Evolutionary conservation across 371 early-diverging fungal species (phyloP).

Genomic region (Batkoa obscura): DNA sequence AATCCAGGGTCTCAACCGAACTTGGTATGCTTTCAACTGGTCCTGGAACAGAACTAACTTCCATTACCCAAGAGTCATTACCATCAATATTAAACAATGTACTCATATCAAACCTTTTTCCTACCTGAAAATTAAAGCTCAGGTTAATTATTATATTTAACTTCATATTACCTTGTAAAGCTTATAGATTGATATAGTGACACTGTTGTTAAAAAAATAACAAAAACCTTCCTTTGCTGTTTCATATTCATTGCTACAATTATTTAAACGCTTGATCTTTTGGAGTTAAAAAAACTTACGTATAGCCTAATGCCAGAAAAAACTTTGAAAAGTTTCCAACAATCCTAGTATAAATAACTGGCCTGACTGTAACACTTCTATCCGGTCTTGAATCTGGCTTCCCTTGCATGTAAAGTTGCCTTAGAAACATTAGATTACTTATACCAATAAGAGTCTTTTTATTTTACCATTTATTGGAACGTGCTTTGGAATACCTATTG

Average conservation of each 20-base stretch:
- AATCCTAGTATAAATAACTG: neutral
- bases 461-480: neutral
- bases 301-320: constrained; percentile 1
- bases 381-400: neutral
- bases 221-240: constrained; percentile 3
- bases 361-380: neutral
- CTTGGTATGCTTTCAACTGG: neutral
- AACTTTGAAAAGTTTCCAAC: neutral
- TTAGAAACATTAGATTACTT: neutral
- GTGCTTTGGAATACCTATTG: neutral
- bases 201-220: neutral
- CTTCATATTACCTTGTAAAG: neutral
- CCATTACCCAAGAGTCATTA: neutral
- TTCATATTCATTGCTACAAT: neutral
- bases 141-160: neutral
- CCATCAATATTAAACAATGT: constrained; percentile 1
- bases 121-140: neutral
- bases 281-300: neutral
- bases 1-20: neutral
- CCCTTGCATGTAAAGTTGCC: constrained; percentile 2
- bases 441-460: neutral
- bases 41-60: constrained; percentile 1
- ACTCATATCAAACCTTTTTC: constrained; percentile 2
- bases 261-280: neutral
- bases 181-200: neutral